A percentile compares a stretch with the other conserved stretches of the same genome.
These are phyloP conservation scores for Rostrohypoxylon terebratum DNA, from an alignment of 495 filamentous ascomycete genomes.

Conservation along the genomic window DNA sequence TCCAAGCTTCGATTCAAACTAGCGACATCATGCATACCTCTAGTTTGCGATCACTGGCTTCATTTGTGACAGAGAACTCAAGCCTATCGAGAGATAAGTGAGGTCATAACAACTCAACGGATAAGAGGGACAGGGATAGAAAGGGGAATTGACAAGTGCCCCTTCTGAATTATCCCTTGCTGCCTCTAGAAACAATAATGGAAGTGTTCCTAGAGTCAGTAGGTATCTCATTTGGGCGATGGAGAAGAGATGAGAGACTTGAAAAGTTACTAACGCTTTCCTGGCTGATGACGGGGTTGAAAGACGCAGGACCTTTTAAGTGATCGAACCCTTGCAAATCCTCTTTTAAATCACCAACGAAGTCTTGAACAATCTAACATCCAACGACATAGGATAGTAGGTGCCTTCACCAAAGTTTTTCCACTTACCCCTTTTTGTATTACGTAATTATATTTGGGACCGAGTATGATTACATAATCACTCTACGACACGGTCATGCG, in stretches of 20 bases:
- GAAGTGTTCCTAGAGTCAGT: not conserved
- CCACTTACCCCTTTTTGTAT: no score
- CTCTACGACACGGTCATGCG: no score
- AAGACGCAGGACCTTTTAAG: no score
- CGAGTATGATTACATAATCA: not conserved
- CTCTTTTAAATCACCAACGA: no score
- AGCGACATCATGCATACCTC: not conserved
- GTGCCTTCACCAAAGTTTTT: no score
- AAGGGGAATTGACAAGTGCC: not conserved
- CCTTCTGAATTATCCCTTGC: not conserved
- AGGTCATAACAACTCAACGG: not conserved
- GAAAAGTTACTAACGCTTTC: not conserved
- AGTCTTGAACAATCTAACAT: no score
- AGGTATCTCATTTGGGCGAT: not conserved
- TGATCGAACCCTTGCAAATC: no score
- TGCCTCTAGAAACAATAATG: not conserved
- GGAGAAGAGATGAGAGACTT: not conserved
- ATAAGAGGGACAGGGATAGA: not conserved
- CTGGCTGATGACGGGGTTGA: not conserved
- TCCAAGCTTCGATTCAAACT: not conserved
- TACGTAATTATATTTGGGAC: no score
- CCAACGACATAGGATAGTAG: no score
- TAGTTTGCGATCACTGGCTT: not conserved
- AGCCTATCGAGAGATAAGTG: not conserved
- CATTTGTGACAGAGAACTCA: not conserved